Evolutionary conservation across 2,329 filamentous ascomycete species (phyloP).

Genomic region (Curvularia sp.): DNA sequence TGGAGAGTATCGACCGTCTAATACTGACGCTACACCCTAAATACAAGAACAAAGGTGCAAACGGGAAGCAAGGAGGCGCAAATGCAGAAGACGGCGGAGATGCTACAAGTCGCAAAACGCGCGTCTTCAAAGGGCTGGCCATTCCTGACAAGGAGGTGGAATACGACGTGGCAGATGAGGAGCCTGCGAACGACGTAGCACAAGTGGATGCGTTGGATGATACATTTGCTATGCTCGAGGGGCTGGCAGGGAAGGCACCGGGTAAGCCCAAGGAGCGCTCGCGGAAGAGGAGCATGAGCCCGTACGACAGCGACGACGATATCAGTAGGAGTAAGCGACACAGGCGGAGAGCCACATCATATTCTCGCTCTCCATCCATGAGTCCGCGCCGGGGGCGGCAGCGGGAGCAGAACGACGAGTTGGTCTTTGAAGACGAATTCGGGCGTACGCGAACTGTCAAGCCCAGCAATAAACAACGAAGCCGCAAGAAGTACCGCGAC

Average conservation of each 20-base stretch:
- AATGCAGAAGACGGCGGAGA: conserved; percentile 60
- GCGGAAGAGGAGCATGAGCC: conserved; percentile 68
- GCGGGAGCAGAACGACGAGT: conserved; percentile 58
- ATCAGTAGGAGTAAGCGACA: conserved; percentile 54
- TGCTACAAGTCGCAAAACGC: conserved; percentile 73
- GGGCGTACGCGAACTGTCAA: conserved; percentile 56
- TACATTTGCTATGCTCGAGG: conserved; percentile 90
- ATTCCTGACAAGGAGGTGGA: conserved; percentile 77
- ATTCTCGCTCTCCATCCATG: conserved; percentile 61
- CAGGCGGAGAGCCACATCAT: conserved; percentile 58
- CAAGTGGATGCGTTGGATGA: conserved; percentile 81
- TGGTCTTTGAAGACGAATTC: conserved; percentile 67
- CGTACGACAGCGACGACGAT: conserved; percentile 56
- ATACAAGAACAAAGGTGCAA: conserved; percentile 67
- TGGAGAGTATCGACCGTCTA: conserved; percentile 90
- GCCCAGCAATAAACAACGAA: conserved; percentile 53
- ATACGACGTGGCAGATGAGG: conserved; percentile 60
- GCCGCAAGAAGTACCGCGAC: conserved; percentile 45
- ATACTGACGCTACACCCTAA: conserved; percentile 90
- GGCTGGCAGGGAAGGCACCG: conserved; percentile 66
- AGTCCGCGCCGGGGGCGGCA: conserved; percentile 54
- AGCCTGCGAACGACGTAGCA: conserved; percentile 47
- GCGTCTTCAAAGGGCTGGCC: conserved; percentile 88
- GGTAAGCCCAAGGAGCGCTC: conserved; percentile 56
- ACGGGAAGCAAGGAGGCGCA: conserved; percentile 48